These are phyloP conservation scores for Capsella bursapastoris DNA, from an alignment of 345 rosid species.

Conservation along the genomic window DNA sequence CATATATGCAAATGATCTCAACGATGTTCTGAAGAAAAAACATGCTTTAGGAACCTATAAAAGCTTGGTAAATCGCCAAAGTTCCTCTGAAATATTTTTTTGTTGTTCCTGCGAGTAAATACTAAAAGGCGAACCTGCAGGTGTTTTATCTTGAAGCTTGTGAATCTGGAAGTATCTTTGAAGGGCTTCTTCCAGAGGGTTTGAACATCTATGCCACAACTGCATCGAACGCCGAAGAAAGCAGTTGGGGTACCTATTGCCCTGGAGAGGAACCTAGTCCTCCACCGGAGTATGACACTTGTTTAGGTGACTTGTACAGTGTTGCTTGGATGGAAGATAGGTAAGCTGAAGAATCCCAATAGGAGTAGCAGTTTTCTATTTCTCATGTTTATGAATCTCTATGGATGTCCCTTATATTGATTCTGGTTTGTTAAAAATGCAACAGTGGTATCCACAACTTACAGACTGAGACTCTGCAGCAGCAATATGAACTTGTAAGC, in stretches of 20 bases:
- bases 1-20: slow-evolving; percentile 82
- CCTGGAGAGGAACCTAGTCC: slow-evolving; percentile 92
- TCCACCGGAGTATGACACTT: slow-evolving; percentile 91
- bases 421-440: slow-evolving; percentile 29
- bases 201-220: slow-evolving; percentile 95
- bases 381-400: slow-evolving; percentile 18
- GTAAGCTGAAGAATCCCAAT: slow-evolving; percentile 47
- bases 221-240: slow-evolving; percentile 89
- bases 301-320: slow-evolving; percentile 97
- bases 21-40: slow-evolving; percentile 73
- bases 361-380: background rate
- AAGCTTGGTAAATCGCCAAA: slow-evolving; percentile 64
- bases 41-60: slow-evolving; percentile 79
- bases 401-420: background rate
- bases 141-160: slow-evolving; percentile 99
- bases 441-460: slow-evolving; percentile 89
- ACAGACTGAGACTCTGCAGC: slow-evolving; percentile 73
- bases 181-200: slow-evolving; percentile 93
- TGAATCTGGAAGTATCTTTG: slow-evolving; percentile 98
- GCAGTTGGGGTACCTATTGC: slow-evolving; percentile 99
- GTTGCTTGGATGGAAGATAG: slow-evolving; percentile 99
- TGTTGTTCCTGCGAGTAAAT: background rate
- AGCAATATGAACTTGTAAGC: slow-evolving; percentile 90
- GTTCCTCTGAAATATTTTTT: slow-evolving; percentile 13
- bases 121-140: slow-evolving; percentile 49